phyloP scores from a whole-genome alignment of 257 asterid genomes.

The Ehretia macrophylla region DNA sequence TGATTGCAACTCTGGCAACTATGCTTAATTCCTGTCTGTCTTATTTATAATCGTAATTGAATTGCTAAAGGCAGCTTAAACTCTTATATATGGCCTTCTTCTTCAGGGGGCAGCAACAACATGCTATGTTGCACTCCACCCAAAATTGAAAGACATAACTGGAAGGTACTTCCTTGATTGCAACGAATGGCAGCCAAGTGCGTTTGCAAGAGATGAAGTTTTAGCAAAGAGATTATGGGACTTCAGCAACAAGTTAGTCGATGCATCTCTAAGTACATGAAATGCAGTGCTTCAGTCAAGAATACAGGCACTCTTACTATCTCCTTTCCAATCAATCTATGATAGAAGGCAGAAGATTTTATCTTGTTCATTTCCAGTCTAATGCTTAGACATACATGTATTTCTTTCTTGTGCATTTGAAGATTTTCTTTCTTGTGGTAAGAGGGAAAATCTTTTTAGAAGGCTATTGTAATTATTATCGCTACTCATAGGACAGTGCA shows the following conservation, averaged over 20 bases:
- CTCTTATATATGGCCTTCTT: neutral
- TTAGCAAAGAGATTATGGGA: conserved; percentile 65
- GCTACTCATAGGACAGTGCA: too few relatives aligned
- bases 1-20: too few relatives aligned
- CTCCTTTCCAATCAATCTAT: neutral
- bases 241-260: conserved; percentile 51
- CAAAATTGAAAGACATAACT: conserved; percentile 38
- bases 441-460: too few relatives aligned
- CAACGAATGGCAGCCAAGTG: conserved; percentile 41
- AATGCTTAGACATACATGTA: too few relatives aligned
- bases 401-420: too few relatives aligned
- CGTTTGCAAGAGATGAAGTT: conserved; percentile 33
- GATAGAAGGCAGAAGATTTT: neutral
- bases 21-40: too few relatives aligned
- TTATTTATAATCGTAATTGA: too few relatives aligned
- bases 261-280: conserved; percentile 33
- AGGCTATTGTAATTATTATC: too few relatives aligned
- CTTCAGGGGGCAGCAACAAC: conserved; percentile 76
- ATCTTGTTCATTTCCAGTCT: too few relatives aligned
- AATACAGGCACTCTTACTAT: neutral
- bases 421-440: too few relatives aligned
- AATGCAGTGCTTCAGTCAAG: neutral
- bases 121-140: conserved; percentile 71
- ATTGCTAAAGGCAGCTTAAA: neutral
- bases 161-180: conserved; percentile 62